phyloP scores from a whole-genome alignment of 192 early-diverging fungal genomes.

The Gonapodya prolifera region DNA sequence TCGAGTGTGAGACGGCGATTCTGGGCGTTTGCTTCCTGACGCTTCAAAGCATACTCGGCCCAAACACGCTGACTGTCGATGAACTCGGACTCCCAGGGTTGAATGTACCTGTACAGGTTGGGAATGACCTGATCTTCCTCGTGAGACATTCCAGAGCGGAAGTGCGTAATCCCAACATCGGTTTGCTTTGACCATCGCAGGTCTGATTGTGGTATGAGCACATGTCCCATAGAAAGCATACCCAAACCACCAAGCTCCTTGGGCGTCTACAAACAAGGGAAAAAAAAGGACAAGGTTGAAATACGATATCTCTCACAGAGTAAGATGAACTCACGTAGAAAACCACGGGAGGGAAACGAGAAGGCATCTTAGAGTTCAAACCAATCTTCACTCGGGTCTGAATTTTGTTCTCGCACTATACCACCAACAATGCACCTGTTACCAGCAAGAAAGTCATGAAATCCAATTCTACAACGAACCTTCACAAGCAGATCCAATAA shows the following conservation, averaged over 20 bases:
- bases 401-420: slow-evolving; percentile 96
- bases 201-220: slow-evolving; percentile 94
- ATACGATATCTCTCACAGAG: neutral
- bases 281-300: neutral
- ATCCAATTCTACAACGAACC: too few species aligned
- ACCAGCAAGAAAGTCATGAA: too few species aligned
- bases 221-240: slow-evolving; percentile 99
- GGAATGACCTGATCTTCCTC: slow-evolving; percentile 95
- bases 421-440: too few species aligned
- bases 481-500: slow-evolving; percentile 93
- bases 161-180: slow-evolving; percentile 91
- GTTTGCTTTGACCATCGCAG: slow-evolving; percentile 95
- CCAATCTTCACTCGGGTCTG: slow-evolving; percentile 99
- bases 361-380: slow-evolving; percentile 97
- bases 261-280: slow-evolving; percentile 47
- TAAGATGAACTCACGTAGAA: slow-evolving; percentile 33
- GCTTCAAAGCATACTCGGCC: slow-evolving; percentile 96
- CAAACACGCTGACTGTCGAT: slow-evolving; percentile 97
- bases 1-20: slow-evolving; percentile 96
- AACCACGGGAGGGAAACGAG: slow-evolving; percentile 89
- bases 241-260: slow-evolving; percentile 94
- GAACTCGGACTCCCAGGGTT: slow-evolving; percentile 99
- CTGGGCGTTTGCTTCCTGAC: slow-evolving; percentile 92
- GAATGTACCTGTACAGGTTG: slow-evolving; percentile 92
- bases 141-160: slow-evolving; percentile 96